Evolutionary conservation across 768 basidiomycete genomes (phyloP), one percentile per base, ranked within the genome.

Genomic region (Rhodocollybia butyracea): DNA sequence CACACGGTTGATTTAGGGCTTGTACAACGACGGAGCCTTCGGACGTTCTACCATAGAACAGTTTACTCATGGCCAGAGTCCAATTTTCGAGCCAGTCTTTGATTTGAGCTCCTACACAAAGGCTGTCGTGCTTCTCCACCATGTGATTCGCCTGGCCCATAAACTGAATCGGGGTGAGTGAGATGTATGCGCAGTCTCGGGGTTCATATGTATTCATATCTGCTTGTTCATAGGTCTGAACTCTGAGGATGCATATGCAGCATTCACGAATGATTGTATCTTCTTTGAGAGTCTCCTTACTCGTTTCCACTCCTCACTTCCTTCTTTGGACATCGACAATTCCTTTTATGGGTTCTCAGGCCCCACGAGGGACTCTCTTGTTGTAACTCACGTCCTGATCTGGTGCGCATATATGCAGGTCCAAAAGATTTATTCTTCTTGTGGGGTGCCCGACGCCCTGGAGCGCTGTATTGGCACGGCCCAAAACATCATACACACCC

Each of bases 61-160:
- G 21, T 60, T 55, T 22, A 45, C 58, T 1, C 38, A 60, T 13
- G 60, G 57, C 17, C 48, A 54, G 1, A 55, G 8, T 27, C 34
- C 51, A 26, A n/a, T 22, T 29, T 31, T 22, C 21, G 17, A 22
- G 22, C 48, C 47, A 3, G 27, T 58, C 7, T 57, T 57, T 42
- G 51, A 51, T 17, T 22, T 13, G n/a, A 40, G 58, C 11, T 34
- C 54, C 27, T 57, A 62, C 17, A 38, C 51, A 8, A 60, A 64
- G 39, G 61, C 63, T 1, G 41, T 55, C 17, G 60, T 64, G 0
- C 52, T 64, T 43, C 60, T 62, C 31, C 63, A 64, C 43, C 55
- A 53, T 31, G 57, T 58, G 2, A 31, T 38, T 17, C 38, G 57
- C 36, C 56, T 64, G 15, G 46, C 46, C 4, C 50, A 58, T 30